Conservation (phyloP, 2,329 filamentous ascomycete species). For the Colletotrichum sp. region DNA sequence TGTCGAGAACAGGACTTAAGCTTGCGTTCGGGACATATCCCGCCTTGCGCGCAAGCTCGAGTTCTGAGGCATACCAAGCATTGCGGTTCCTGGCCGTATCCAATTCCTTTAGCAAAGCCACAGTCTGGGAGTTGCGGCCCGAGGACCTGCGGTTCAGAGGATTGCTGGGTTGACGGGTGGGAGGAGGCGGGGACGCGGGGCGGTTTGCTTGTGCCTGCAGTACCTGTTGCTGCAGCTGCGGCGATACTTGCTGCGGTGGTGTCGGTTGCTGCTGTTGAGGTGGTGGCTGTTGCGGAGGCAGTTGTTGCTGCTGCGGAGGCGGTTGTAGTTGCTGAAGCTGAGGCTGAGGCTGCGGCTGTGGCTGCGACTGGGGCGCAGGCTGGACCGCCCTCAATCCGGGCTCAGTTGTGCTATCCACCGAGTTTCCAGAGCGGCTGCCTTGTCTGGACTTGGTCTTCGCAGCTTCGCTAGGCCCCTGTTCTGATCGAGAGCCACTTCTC, state of each 20-base stretch:
- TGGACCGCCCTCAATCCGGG: constrained; percentile 47
- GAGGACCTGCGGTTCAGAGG: constrained; percentile 65
- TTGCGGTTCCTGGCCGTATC: constrained; percentile 85
- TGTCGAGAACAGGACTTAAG: constrained; percentile 76
- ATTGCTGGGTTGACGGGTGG: constrained; percentile 61
- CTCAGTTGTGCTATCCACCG: constrained; percentile 72
- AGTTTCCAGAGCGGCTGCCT: constrained; percentile 64
- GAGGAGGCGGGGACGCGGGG: constrained; percentile 63
- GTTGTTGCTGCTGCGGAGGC: not conserved
- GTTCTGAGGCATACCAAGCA: constrained; percentile 95
- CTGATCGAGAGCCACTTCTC: constrained; percentile 40
- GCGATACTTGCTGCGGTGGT: constrained; percentile 25
- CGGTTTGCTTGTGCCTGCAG: constrained; percentile 44
- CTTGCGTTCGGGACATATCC: constrained; percentile 80
- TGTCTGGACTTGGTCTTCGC: constrained; percentile 40
- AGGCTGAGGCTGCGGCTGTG: not conserved
- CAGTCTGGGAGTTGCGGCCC: constrained; percentile 67
- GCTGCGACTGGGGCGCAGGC: not conserved
- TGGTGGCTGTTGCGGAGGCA: not conserved
- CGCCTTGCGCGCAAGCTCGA: constrained; percentile 88
- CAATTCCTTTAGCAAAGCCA: constrained; percentile 83
- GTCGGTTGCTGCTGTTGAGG: constrained; percentile 52
- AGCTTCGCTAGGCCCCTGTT: constrained; percentile 32
- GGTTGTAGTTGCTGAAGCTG: not conserved
- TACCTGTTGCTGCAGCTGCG: not conserved